Evolutionary conservation across 1,284 basidiomycete species (phyloP), one percentile per base, ranked within the genome.

Genomic region (Naganishia liquefaciens): DNA sequence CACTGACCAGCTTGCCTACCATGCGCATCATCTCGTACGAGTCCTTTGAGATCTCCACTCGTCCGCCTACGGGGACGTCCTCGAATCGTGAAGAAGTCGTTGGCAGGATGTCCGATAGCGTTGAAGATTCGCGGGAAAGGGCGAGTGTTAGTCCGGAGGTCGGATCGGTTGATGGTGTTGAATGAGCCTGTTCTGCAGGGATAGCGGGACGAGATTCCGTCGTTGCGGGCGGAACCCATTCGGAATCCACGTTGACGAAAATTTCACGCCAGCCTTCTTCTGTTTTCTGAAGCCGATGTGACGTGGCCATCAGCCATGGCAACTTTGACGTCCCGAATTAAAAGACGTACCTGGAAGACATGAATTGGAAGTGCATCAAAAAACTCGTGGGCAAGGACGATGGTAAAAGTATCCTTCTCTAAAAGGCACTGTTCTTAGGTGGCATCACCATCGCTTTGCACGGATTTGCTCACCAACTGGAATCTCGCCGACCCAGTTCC

Each of bases 281-380:
- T 0, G 85, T 87, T 84, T 86, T 90, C 90, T 92, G 28, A 19
- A 21, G 23, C 3, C 21, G 15, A 17, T 30, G 30, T 21, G 43
- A 37, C 19, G 19, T 30, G 47, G 13, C 23, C 44, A 17, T 40
- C 13, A 30, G 15, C 27, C 11, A 33, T 17, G 30, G 28, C 19
- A 25, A 13, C 15, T 37, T 15, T n/a, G 10, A 10, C 17, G 49
- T 33, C 5, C 30, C 30, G 30, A 10, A 33, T 33, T 33, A 33
- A n/a, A 37, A 46, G 17, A 74, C 80, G 15, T 70, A 91, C 92
- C 81, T 96, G 87, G 52, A 99, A 82, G 37, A 95, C 81, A 76
- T 97, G 91, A 54, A 97, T 87, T 0, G 95, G 95, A 54, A 99
- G 82, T 0, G 95, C 95, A 74, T 99, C 96, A 69, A 99, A 98